phyloP scores from a whole-genome alignment of 176 grass and related monocot genomes.

The Miscanthus lutarioriparius region DNA sequence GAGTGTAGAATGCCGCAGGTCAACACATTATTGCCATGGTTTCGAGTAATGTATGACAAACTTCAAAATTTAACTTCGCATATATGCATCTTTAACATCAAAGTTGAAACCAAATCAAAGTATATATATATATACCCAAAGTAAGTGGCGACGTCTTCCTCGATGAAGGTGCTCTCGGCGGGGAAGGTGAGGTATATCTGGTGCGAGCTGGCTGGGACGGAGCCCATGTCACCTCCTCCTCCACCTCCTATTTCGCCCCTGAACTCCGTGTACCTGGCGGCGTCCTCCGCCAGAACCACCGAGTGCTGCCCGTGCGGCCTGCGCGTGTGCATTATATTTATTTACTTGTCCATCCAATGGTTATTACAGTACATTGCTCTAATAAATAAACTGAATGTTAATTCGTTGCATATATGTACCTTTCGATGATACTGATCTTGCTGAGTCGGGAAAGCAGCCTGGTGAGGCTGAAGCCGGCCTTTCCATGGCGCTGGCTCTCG shows the following conservation, averaged over 20 bases:
- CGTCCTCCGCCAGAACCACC: conserved; percentile 75
- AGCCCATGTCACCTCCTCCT: conserved; percentile 37
- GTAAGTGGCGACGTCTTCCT: conserved; percentile 74
- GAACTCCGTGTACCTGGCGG: conserved; percentile 50
- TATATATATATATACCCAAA: conserved; percentile 46
- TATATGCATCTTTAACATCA: too few relatives aligned
- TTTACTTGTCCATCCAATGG: not conserved
- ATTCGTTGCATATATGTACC: conserved; percentile 27
- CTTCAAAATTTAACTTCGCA: too few relatives aligned
- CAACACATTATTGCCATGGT: too few relatives aligned
- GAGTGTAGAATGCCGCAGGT: too few relatives aligned
- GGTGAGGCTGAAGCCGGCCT: conserved; percentile 80
- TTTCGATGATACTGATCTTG: conserved; percentile 69
- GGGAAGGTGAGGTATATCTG: conserved; percentile 97
- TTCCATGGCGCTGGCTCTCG: conserved; percentile 86
- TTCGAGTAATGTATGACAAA: too few relatives aligned
- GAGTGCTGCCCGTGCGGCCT: conserved; percentile 92
- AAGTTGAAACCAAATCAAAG: too few relatives aligned
- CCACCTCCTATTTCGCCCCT: conserved; percentile 35
- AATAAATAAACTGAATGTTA: not conserved
- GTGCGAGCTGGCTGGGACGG: conserved; percentile 49
- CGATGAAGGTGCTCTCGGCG: conserved; percentile 71
- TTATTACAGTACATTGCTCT: not conserved
- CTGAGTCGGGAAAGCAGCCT: conserved; percentile 76
- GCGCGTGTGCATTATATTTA: not conserved